These are phyloP conservation scores for Corymbia calophylla DNA, from an alignment of 441 rosid species.

Conservation along the genomic window DNA sequence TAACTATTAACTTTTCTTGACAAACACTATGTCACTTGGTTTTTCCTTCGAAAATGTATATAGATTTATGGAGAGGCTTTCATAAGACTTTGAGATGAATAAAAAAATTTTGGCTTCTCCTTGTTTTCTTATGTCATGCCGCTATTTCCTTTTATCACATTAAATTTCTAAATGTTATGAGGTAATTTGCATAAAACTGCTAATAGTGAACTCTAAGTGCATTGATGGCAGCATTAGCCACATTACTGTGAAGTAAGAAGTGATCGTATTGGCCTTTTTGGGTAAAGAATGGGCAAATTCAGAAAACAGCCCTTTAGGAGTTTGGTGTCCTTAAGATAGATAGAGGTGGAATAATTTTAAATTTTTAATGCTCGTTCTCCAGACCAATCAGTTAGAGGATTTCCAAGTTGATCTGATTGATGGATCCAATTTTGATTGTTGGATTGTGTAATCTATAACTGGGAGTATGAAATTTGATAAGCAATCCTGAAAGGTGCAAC, in stretches of 20 bases:
- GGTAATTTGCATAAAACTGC: not conserved
- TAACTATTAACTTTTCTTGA: slow-evolving; percentile 5
- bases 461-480: not conserved
- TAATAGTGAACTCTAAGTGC: not conserved
- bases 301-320: not conserved
- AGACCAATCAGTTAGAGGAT: not conserved
- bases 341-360: not conserved
- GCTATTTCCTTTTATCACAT: not conserved
- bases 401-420: not conserved
- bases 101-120: not conserved
- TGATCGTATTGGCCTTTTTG: not conserved
- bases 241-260: not conserved
- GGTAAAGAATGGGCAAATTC: not conserved
- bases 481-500: not conserved
- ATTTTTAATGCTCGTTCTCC: not conserved
- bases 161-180: not conserved
- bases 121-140: not conserved
- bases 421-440: not conserved
- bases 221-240: not conserved
- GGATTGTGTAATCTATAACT: not conserved
- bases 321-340: not conserved
- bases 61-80: not conserved
- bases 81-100: not conserved
- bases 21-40: not conserved
- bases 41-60: not conserved